These are phyloP conservation scores for Mimosa bimucronata DNA, from an alignment of 306 rosid genomes.

Conservation along the genomic window DNA sequence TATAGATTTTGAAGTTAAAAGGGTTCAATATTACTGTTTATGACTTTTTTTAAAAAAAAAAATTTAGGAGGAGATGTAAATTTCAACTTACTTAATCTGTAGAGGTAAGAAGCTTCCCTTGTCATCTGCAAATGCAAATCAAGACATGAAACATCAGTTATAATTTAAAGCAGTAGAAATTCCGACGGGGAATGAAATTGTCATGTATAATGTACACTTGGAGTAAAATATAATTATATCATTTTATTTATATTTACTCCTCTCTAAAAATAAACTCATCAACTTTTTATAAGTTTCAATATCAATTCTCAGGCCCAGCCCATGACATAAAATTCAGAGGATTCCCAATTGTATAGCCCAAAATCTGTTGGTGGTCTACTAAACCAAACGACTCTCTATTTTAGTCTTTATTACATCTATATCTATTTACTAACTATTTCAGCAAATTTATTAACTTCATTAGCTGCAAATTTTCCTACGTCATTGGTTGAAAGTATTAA, in stretches of 20 bases:
- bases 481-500: too few relatives aligned
- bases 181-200: background rate
- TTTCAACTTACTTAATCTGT: conserved; percentile 42
- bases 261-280: background rate
- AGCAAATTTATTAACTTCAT: too few relatives aligned
- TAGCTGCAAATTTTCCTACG: too few relatives aligned
- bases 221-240: background rate
- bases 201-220: background rate
- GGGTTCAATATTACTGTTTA: background rate
- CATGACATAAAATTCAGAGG: background rate
- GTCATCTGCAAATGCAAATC: conserved; percentile 60
- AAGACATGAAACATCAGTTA: conserved; percentile 29
- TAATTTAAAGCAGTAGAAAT: background rate
- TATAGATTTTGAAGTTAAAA: conserved; percentile 32
- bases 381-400: background rate
- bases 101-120: conserved; percentile 60
- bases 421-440: background rate
- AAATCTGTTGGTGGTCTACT: background rate
- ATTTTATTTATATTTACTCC: background rate
- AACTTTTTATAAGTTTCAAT: background rate
- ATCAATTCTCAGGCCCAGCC: background rate
- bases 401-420: background rate
- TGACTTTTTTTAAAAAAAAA: background rate
- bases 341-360: background rate
- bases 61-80: background rate